Evolutionary conservation across 2,329 filamentous ascomycete genomes (phyloP).

Genomic region (Coniochaeta sp.): DNA sequence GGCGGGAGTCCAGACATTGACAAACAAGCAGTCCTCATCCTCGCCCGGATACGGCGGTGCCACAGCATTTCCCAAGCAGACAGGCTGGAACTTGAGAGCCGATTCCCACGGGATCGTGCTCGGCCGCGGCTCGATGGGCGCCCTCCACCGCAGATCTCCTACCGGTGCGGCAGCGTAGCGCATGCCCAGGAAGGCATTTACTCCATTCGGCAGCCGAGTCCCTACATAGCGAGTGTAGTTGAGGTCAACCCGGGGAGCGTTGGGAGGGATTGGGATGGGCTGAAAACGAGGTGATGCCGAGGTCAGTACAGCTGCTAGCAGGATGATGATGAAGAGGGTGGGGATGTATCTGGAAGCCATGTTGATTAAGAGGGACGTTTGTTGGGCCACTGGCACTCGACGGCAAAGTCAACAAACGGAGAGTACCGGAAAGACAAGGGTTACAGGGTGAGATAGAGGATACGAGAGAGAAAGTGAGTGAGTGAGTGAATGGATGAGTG

Average conservation of each 20-base stretch:
- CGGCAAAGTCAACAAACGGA: neutral
- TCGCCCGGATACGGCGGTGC: constrained; percentile 19
- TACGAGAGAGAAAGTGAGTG: neutral
- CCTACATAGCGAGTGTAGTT: constrained; percentile 38
- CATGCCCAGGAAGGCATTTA: constrained; percentile 38
- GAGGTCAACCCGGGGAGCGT: constrained; percentile 23
- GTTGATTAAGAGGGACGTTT: neutral
- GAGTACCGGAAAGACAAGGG: neutral
- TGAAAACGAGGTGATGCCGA: constrained; percentile 1
- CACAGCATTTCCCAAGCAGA: constrained; percentile 32
- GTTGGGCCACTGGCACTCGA: neutral
- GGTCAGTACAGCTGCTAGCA: constrained; percentile 1
- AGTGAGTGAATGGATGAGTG: neutral
- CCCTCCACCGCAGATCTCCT: constrained; percentile 40
- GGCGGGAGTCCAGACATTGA: constrained; percentile 35
- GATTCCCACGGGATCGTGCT: constrained; percentile 1
- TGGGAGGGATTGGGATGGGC: neutral
- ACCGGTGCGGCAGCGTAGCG: constrained; percentile 45
- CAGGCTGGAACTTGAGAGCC: constrained; percentile 30
- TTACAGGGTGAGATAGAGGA: neutral
- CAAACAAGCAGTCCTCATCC: constrained; percentile 33
- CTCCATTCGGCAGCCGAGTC: constrained; percentile 23
- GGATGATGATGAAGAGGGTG: neutral
- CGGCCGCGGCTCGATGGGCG: constrained; percentile 34
- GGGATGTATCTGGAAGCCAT: neutral